phyloP scores from a whole-genome alignment of 139 green algal species.

The Zygnema circumcarinatum region DNA sequence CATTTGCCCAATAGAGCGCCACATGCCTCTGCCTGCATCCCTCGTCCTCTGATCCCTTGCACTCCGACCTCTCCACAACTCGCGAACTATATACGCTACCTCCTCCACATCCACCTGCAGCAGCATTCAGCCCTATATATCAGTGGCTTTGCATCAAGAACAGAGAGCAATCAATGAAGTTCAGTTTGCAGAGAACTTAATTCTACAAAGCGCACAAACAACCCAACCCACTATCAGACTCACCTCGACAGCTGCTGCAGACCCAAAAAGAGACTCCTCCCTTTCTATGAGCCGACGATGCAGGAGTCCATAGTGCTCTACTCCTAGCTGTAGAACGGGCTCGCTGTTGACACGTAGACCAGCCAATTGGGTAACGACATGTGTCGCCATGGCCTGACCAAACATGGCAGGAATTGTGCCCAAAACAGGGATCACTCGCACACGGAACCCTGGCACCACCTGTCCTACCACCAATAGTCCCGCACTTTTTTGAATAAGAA shows the following conservation, averaged over 20 bases:
- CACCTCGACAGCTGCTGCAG: constrained; percentile 33
- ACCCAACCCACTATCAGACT: too few relatives aligned
- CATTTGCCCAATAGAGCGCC: constrained; percentile 42
- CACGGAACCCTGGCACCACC: constrained; percentile 93
- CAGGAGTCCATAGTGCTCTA: constrained; percentile 67
- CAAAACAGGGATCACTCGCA: constrained; percentile 95
- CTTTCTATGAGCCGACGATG: constrained; percentile 77
- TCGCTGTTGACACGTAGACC: constrained; percentile 69
- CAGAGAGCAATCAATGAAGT: too few relatives aligned
- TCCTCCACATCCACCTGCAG: constrained; percentile 62
- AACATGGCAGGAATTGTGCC: constrained; percentile 92
- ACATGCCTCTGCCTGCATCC: constrained; percentile 50
- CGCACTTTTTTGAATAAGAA: neutral
- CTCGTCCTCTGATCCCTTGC: constrained; percentile 41
- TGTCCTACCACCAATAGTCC: constrained; percentile 65
- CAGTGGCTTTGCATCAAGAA: too few relatives aligned
- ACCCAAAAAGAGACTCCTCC: constrained; percentile 69
- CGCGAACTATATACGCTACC: constrained; percentile 61
- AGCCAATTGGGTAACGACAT: constrained; percentile 83
- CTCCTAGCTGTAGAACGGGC: constrained; percentile 73
- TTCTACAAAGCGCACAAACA: too few relatives aligned
- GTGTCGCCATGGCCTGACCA: constrained; percentile 83
- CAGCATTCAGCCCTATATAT: too few relatives aligned
- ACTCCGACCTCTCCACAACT: constrained; percentile 63
- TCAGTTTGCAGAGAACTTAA: too few relatives aligned